These are phyloP conservation scores for Vicia villosa DNA, from an alignment of 306 rosid species.

Conservation along the genomic window DNA sequence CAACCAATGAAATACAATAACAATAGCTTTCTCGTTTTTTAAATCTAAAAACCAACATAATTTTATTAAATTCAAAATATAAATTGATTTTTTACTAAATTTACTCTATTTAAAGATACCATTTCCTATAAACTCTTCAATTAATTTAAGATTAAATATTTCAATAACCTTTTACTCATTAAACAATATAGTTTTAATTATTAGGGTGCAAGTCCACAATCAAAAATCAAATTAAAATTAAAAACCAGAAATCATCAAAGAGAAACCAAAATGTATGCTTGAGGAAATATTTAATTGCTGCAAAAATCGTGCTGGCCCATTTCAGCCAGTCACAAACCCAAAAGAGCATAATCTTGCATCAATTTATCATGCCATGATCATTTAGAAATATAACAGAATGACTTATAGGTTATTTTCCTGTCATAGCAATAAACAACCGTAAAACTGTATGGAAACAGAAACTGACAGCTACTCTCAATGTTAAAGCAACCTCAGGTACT, in stretches of 20 bases:
- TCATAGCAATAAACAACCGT: not conserved
- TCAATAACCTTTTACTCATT: not conserved
- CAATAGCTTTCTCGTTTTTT: no score
- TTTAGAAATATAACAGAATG: not conserved
- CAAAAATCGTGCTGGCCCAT: not conserved
- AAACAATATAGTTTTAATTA: not conserved
- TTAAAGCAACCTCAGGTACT: constrained; percentile 43
- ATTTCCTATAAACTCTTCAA: not conserved
- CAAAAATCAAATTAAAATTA: not conserved
- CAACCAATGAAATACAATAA: no score
- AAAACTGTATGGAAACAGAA: not conserved
- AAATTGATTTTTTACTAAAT: no score
- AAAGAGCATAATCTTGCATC: constrained; percentile 1
- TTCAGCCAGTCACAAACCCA: not conserved
- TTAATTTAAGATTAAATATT: not conserved
- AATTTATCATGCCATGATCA: not conserved
- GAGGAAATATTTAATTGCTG: not conserved
- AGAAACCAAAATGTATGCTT: not conserved
- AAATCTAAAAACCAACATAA: no score
- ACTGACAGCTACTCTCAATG: not conserved
- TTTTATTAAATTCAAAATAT: no score
- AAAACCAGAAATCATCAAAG: not conserved
- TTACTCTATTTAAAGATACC: not conserved
- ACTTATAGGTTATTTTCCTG: not conserved
- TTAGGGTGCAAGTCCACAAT: not conserved